Conservation (phyloP, 2,329 filamentous ascomycete species). For the Chrysoporthe puriensis region DNA sequence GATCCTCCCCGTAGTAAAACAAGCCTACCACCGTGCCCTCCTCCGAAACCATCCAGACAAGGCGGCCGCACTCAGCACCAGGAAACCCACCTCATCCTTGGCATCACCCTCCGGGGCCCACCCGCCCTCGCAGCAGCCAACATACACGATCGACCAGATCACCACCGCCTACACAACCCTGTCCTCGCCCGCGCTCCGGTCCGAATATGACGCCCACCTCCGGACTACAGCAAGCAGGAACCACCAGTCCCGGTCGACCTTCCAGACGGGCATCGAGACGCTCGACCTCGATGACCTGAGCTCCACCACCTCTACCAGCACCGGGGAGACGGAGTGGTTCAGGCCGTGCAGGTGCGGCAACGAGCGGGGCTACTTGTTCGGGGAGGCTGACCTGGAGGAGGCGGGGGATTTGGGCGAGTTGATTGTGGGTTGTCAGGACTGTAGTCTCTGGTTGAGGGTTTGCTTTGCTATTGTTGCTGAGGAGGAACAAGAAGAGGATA, state of each 20-base stretch:
- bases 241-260: slow-evolving; percentile 35
- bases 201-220: slow-evolving; percentile 58
- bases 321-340: slow-evolving; percentile 52
- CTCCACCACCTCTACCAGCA: slow-evolving; percentile 48
- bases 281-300: slow-evolving; percentile 68
- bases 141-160: slow-evolving; percentile 64
- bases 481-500: slow-evolving; percentile 34
- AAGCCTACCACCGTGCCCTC: slow-evolving; percentile 67
- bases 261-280: slow-evolving; percentile 64
- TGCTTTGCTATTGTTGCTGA: slow-evolving; percentile 63
- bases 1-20: slow-evolving; percentile 55
- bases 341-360: slow-evolving; percentile 68
- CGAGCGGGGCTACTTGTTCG: slow-evolving; percentile 60
- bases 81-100: slow-evolving; percentile 43
- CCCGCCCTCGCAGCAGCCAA: slow-evolving; percentile 47
- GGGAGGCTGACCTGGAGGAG: slow-evolving; percentile 63
- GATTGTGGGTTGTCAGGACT: slow-evolving; percentile 67
- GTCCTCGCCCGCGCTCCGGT: slow-evolving; percentile 52
- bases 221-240: slow-evolving; percentile 37
- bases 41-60: slow-evolving; percentile 71
- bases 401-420: slow-evolving; percentile 62
- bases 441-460: slow-evolving; percentile 68
- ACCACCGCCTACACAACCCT: slow-evolving; percentile 61
- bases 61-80: slow-evolving; percentile 26
- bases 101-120: slow-evolving; percentile 59